These are phyloP conservation scores for Neurospora sp. DNA, from an alignment of 495 filamentous ascomycete genomes.

Conservation along the genomic window DNA sequence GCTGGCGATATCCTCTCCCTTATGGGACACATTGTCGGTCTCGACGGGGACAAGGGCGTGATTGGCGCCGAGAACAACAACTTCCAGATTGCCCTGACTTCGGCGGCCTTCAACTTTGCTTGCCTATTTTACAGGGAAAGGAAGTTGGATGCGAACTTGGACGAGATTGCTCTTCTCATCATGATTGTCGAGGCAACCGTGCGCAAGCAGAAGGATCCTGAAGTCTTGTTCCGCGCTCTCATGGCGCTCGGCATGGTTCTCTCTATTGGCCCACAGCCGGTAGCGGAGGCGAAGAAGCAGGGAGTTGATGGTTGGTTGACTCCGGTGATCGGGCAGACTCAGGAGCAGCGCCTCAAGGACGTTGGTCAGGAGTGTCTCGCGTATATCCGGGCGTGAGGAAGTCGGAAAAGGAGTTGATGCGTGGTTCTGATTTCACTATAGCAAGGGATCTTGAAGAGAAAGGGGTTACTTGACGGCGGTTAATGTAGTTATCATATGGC, in stretches of 20 bases:
- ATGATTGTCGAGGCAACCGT: slow-evolving; percentile 52
- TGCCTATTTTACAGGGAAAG: slow-evolving; percentile 40
- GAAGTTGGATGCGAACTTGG: not conserved
- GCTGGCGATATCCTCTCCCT: slow-evolving; percentile 45
- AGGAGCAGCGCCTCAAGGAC: slow-evolving; percentile 48
- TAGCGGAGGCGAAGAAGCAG: slow-evolving; percentile 34
- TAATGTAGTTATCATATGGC: not conserved
- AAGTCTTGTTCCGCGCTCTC: slow-evolving; percentile 72
- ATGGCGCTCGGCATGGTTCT: slow-evolving; percentile 76
- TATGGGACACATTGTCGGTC: slow-evolving; percentile 31
- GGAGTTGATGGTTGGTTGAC: slow-evolving; percentile 30
- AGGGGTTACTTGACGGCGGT: not conserved
- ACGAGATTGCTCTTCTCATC: slow-evolving; percentile 13
- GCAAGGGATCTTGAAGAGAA: not conserved
- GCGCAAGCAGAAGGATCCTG: slow-evolving; percentile 56
- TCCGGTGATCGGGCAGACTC: slow-evolving; percentile 32
- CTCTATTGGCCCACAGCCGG: slow-evolving; percentile 38
- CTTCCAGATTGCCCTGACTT: slow-evolving; percentile 68
- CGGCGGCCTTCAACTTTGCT: slow-evolving; percentile 78
- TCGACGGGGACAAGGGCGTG: slow-evolving; percentile 37
- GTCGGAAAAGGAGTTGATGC: not conserved
- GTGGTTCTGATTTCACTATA: not conserved
- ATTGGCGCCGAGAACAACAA: slow-evolving; percentile 62
- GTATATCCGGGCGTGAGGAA: slow-evolving; percentile 7
- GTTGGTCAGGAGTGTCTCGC: slow-evolving; percentile 49